Evolutionary conservation across 2,329 filamentous ascomycete genomes (phyloP), one percentile per base, ranked within the genome.

Genomic region (Aureobasidium sp.): DNA sequence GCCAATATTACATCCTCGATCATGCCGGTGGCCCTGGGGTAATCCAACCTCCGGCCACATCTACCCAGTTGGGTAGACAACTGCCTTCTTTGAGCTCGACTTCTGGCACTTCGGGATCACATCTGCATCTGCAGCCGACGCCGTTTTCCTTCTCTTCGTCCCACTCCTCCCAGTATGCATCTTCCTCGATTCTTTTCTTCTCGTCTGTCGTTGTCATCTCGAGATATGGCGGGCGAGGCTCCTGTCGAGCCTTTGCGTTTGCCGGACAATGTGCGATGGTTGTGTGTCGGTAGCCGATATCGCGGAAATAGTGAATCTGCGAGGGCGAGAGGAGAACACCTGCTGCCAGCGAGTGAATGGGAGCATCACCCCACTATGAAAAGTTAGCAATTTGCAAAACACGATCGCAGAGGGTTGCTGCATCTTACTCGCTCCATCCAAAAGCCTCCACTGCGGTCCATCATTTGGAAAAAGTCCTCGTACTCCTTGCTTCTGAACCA

Each of bases 401-500:
- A 47, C 55, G 59, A 42, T 29, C 4, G 14, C 37, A 15, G 5
- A 22, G 11, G 31, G 22, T 14, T 8, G 48, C 22, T 8, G 48
- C 22, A 15, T 77, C 83, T 78, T 84, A 96, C 92, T 75, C 94
- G 83, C 79, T 99, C 94, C 87, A 95, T 97, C 94, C 94, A 99
- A 78, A 99, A 99, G 52, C 94, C 94, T 67, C 94, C 94, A 73
- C 92, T 97, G 65, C 87, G 87, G 74, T 99, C 94, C 93, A 99
- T 97, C 88, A 96, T 95, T 71, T 97, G 82, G 75, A 99, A 99
- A 76, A 99, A 99, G 67, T 97, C 94, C 69, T 96, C 89, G 74
- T 99, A 99, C 72, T 91, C 89, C 77, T 96, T 93, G 80, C 92
- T 97, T 69, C 94, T 86, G 84, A 97, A 97, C 86, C 91, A 99